phyloP scores from a whole-genome alignment of 1,139 yeast genomes.

The Martiniozyma asiatica region DNA sequence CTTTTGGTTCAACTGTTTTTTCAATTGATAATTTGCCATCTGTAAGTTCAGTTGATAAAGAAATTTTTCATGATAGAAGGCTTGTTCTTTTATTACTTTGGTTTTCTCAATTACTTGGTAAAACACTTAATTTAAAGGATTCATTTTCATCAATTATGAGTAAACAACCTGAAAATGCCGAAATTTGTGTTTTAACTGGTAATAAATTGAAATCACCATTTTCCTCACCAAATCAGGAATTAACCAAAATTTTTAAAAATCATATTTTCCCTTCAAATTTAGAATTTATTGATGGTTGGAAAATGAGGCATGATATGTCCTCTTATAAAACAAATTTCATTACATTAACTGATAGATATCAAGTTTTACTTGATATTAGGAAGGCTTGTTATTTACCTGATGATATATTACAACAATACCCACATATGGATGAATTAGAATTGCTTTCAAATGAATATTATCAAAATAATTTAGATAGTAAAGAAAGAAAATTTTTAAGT shows the following conservation, averaged over 20 bases:
- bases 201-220: conserved; percentile 15
- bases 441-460: conserved; percentile 13
- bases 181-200: conserved; percentile 17
- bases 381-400: conserved; percentile 14
- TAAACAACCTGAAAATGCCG: conserved; percentile 10
- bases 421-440: conserved; percentile 12
- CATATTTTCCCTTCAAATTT: conserved; percentile 16
- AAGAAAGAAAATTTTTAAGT: conserved; percentile 15
- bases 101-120: conserved; percentile 18
- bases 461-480: conserved; percentile 10
- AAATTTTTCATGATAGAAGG: conserved; percentile 19
- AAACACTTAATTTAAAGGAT: too few relatives aligned
- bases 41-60: conserved; percentile 8
- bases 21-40: conserved; percentile 6
- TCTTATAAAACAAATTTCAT: conserved; percentile 17
- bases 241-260: conserved; percentile 10
- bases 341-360: conserved; percentile 15
- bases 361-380: conserved; percentile 15
- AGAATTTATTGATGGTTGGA: conserved; percentile 23
- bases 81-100: conserved; percentile 18
- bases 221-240: conserved; percentile 4
- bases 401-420: conserved; percentile 10
- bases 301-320: conserved; percentile 19
- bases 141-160: too few relatives aligned
- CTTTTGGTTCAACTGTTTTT: too few relatives aligned